Base-by-base conservation (phyloP, 2,329 filamentous ascomycete species). In the Calonectria pseudoturangicola region DNA sequence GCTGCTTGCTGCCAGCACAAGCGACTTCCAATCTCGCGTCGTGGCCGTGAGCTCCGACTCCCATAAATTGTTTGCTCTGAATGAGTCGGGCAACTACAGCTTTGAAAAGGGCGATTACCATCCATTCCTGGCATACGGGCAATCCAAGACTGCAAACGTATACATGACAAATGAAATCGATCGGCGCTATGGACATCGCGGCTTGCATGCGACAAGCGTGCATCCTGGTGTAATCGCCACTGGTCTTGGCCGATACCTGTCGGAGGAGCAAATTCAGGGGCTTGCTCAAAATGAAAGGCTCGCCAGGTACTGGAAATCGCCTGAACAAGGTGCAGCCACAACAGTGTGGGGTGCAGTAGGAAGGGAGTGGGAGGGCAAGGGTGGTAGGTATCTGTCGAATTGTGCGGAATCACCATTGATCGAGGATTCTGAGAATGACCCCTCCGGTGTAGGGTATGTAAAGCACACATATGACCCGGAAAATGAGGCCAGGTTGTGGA, bases 1-100 rank as follows among this genome's bases (percentile, higher is more conserved):
- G 7, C 30, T 74, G 6, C 27, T 65, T 2, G 64, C 69, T 12
- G 43, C 45, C 8, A 21, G 33, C 43, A 70, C 58, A 6, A 16
- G 64, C n/a, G 41, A 68, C 12, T 68, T 68, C 27, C 43, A 62
- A 7, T 68, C 67, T 2, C 71, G 71, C 7, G 68, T 73, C 15
- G 68, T 73, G 7, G 36, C 33, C 16, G 54, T 41, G n/a, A 60
- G 54, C 54, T 60, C 54, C 13, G 21, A 41, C 21, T 21, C 25
- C 10, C 33, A 60, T 21, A 39, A 16, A 10, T 41, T 41, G 25
- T 60, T 60, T 27, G 39, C 21, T 8, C 12, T 60, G 12, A 60
- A 60, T 21, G 54, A 27, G 12, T 13, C 54, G 2, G 54, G 33
- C 13, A 60, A 60, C 30, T 60, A 41, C 54, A 60, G 12, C 36